phyloP scores from a whole-genome alignment of 2,329 filamentous ascomycete genomes.

The Fusarium sp. region DNA sequence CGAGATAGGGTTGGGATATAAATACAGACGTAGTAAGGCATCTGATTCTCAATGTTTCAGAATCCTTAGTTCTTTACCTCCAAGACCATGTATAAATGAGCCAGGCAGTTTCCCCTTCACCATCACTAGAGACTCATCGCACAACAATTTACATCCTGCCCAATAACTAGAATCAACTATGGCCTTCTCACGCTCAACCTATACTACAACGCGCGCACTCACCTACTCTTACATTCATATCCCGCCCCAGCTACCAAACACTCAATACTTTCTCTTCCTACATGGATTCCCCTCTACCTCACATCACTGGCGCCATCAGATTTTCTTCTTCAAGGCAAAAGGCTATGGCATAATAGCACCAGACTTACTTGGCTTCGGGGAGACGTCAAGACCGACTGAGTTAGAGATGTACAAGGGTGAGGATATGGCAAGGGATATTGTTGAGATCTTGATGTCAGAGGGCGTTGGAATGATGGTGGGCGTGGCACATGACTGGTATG shows the following conservation, averaged over 20 bases:
- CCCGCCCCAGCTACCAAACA: neutral
- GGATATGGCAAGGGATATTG: neutral
- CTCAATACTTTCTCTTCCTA: neutral
- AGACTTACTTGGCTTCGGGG: neutral
- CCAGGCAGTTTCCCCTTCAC: accelerated
- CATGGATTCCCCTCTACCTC: neutral
- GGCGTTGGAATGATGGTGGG: accelerated
- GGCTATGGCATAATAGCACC: neutral
- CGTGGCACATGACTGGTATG: neutral
- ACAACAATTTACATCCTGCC: neutral
- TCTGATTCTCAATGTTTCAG: accelerated
- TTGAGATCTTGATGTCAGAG: neutral
- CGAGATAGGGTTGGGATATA: accelerated
- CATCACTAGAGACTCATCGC: accelerated
- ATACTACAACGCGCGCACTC: neutral
- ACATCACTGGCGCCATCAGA: neutral
- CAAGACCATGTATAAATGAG: accelerated
- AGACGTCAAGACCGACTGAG: neutral
- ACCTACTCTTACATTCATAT: neutral
- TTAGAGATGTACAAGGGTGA: neutral
- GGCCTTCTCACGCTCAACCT: neutral
- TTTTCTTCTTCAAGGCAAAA: neutral
- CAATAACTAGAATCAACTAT: neutral
- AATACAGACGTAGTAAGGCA: neutral
- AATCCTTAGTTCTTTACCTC: accelerated